Base-by-base conservation (phyloP, 495 filamentous ascomycete species). In the Penicillium parvum region DNA sequence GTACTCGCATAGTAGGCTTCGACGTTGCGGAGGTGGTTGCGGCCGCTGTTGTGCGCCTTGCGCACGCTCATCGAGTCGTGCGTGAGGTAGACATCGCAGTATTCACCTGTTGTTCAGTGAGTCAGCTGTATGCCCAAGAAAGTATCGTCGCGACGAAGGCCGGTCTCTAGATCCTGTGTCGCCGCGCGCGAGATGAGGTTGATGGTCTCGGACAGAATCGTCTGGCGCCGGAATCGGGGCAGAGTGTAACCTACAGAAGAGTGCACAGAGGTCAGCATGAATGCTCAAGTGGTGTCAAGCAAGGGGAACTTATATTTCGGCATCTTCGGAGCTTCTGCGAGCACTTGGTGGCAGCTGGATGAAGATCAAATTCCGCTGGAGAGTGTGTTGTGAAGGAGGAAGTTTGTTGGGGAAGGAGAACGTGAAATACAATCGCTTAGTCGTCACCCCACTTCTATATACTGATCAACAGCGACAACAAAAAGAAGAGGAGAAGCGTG, bases 41-140 rank as follows among this genome's bases (percentile, higher is more conserved):
- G 80, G 45, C 92, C 92, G 55, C 79, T 85, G 74, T 98, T 98
- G 69, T 98, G 92, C 11, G 92, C 92, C 71, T 96, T 96, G 58
- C 92, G 88, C 59, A 98, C 92, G 72, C 88, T 95, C 90, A 97
- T 98, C 10, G 88, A 95, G 81, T 98, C 94, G 76, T 98, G 92
- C 44, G 94, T 98, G 52, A 98, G 86, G 77, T 98, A 98, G 65
- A 98, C 94, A 84, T 98, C 92, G 79, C 92, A 98, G 75, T 97
- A 98, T 65, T 98, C 92, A 76, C 92, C 90, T 87, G 65, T 69
- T 49, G 66, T 53, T 32, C 26, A 28, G 40, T 29, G 7, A 10
- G 47, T 50, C 36, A 46, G 39, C 40, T 40, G 28, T n/a, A n/a
- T n/a, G n/a, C n/a, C n/a, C n/a, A n/a, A n/a, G n/a, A n/a, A n/a